These are phyloP conservation scores for Trichoderma koningiopsis DNA, from an alignment of 2,329 filamentous ascomycete species.

Conservation along the genomic window DNA sequence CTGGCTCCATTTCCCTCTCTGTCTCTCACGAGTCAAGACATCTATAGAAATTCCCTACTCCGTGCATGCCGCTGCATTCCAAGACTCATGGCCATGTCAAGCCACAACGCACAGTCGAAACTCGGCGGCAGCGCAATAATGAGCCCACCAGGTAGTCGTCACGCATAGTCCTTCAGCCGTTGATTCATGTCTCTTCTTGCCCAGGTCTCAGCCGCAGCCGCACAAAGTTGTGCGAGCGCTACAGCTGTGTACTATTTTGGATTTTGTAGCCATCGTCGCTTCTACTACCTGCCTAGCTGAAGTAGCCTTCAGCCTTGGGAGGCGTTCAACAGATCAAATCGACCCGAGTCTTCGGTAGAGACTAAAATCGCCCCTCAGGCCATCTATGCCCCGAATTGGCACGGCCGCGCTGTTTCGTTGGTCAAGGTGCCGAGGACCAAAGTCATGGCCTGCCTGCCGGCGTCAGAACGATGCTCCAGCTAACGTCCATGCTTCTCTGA, in stretches of 20 bases:
- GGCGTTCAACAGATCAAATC: conserved; percentile 41
- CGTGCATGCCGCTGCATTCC: background rate
- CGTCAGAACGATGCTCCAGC: conserved; percentile 23
- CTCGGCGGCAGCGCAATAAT: background rate
- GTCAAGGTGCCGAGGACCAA: conserved; percentile 21
- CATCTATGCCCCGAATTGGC: conserved; percentile 27
- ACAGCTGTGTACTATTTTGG: background rate
- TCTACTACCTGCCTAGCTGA: conserved; percentile 5
- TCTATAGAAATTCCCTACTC: background rate
- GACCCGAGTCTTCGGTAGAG: conserved; percentile 45
- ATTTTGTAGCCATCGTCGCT: background rate
- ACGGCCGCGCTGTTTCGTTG: conserved; percentile 33
- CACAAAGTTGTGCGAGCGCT: conserved; percentile 6
- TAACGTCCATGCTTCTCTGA: conserved; percentile 24
- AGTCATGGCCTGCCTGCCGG: conserved; percentile 22
- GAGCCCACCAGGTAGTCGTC: background rate
- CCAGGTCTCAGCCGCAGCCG: conserved; percentile 2
- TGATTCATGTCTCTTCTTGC: conserved; percentile 11
- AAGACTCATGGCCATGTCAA: conserved; percentile 4
- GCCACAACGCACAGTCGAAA: conserved; percentile 3
- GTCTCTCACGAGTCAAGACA: background rate
- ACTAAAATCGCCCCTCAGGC: conserved; percentile 38
- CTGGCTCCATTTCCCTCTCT: background rate
- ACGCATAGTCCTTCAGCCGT: conserved; percentile 9
- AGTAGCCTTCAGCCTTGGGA: conserved; percentile 9